phyloP scores from a whole-genome alignment of 106 monocot species.

The Dendrobium catenatum region DNA sequence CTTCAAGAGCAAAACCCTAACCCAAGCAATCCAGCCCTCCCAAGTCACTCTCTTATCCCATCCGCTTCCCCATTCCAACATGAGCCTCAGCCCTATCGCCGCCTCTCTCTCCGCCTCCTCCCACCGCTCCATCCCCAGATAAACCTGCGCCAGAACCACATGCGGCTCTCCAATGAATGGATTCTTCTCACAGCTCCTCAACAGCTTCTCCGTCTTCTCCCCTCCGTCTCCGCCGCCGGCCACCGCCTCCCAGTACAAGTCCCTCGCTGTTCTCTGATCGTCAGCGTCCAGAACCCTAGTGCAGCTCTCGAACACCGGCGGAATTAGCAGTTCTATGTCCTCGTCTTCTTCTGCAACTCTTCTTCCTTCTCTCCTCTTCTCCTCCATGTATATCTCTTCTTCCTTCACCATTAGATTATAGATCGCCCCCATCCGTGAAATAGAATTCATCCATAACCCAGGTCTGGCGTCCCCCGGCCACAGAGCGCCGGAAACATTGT shows the following conservation, averaged over 20 bases:
- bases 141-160: conserved; percentile 59
- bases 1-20: conserved; percentile 59
- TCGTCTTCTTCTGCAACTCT: conserved; percentile 28
- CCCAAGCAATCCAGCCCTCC: conserved; percentile 94
- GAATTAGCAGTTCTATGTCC: conserved; percentile 55
- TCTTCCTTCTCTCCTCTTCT: conserved; percentile 10
- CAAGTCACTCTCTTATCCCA: conserved; percentile 91
- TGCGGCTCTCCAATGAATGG: conserved; percentile 61
- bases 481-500: conserved; percentile 19
- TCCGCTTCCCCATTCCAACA: conserved; percentile 68
- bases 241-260: conserved; percentile 76
- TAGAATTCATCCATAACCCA: conserved; percentile 62
- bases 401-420: conserved; percentile 59
- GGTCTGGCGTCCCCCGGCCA: conserved; percentile 82
- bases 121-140: conserved; percentile 42
- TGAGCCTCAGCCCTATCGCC: conserved; percentile 36
- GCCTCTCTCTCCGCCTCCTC: conserved; percentile 53
- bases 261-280: conserved; percentile 55
- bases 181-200: conserved; percentile 46
- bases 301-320: conserved; percentile 77
- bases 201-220: conserved; percentile 41
- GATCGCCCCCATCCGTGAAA: conserved; percentile 76
- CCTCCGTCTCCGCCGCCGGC: conserved; percentile 11
- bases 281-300: conserved; percentile 41
- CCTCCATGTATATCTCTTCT: conserved; percentile 48